These are phyloP conservation scores for Penicillium psychrofluorescens DNA, from an alignment of 495 filamentous ascomycete genomes.

Conservation along the genomic window DNA sequence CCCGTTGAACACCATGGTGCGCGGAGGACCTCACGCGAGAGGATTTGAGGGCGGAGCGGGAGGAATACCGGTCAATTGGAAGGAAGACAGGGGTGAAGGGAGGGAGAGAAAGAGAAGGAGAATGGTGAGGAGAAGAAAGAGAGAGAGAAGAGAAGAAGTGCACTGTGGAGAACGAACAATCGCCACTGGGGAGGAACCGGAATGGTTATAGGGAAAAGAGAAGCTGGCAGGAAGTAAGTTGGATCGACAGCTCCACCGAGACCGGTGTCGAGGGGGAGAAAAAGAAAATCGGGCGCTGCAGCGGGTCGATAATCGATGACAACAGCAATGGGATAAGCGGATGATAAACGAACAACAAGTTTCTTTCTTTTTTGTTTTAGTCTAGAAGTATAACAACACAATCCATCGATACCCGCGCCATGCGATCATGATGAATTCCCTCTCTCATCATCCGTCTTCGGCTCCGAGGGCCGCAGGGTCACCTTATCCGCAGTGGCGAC, in stretches of 20 bases:
- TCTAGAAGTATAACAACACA: background rate
- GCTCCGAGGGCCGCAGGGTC: background rate
- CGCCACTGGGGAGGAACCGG: too few species aligned
- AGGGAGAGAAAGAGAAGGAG: conserved; percentile 3
- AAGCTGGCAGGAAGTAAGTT: too few species aligned
- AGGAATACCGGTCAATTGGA: background rate
- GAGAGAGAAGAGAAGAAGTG: background rate
- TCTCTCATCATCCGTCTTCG: background rate
- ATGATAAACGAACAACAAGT: too few species aligned
- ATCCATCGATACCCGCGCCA: background rate
- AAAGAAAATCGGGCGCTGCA: conserved; percentile 3
- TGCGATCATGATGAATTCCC: background rate
- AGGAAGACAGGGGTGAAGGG: background rate
- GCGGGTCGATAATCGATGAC: conserved; percentile 3
- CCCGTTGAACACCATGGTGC: conserved; percentile 20
- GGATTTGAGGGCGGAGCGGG: background rate
- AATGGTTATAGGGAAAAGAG: too few species aligned
- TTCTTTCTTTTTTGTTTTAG: too few species aligned
- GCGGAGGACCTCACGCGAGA: conserved; percentile 2
- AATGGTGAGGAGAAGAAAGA: conserved; percentile 1
- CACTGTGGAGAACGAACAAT: background rate
- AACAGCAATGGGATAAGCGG: conserved; percentile 8
- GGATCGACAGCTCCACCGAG: too few species aligned
- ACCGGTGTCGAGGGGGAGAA: background rate
- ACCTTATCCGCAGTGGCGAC: background rate